phyloP scores from a whole-genome alignment of 805 yeast genomes.

The Yamadazyma tumulicola region DNA sequence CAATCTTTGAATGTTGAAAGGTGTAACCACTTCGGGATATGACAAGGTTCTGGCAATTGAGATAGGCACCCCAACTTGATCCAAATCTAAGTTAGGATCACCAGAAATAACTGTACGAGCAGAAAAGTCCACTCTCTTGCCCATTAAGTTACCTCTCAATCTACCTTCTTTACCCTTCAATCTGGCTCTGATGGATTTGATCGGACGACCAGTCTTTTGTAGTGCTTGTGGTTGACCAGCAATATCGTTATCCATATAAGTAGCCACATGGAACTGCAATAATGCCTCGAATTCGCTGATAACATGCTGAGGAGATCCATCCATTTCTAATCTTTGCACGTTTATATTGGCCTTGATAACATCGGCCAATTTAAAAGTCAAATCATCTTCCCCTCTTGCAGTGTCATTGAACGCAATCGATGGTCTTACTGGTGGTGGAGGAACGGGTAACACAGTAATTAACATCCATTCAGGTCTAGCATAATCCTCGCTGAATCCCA shows the following conservation, averaged over 20 bases:
- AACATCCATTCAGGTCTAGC: conserved; percentile 99
- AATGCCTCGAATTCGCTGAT: conserved; percentile 94
- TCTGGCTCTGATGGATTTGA: conserved; percentile 98
- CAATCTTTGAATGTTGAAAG: conserved; percentile 89
- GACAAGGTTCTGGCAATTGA: conserved; percentile 94
- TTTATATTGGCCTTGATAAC: conserved; percentile 93
- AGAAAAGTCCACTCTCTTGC: conserved; percentile 98
- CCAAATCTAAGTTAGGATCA: conserved; percentile 95
- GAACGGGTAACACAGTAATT: conserved; percentile 96
- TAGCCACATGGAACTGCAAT: conserved; percentile 96
- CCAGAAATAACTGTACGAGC: conserved; percentile 99
- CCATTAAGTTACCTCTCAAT: conserved; percentile 97
- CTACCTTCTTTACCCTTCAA: conserved; percentile 99
- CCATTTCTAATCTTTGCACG: conserved; percentile 96
- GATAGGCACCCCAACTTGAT: conserved; percentile 98
- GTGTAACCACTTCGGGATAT: conserved; percentile 97
- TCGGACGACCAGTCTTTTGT: conserved; percentile 98
- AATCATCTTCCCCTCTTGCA: conserved; percentile 98
- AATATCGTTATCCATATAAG: conserved; percentile 98
- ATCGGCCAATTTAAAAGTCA: conserved; percentile 95
- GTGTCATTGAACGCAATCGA: conserved; percentile 97
- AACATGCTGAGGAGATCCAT: conserved; percentile 98
- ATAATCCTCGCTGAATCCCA: conserved; percentile 93
- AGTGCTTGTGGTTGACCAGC: conserved; percentile 99
- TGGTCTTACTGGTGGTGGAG: conserved; percentile 99